Evolutionary conservation across 2,329 filamentous ascomycete genomes (phyloP), one percentile per base, ranked within the genome.

Genomic region (Cercospora zeina): DNA sequence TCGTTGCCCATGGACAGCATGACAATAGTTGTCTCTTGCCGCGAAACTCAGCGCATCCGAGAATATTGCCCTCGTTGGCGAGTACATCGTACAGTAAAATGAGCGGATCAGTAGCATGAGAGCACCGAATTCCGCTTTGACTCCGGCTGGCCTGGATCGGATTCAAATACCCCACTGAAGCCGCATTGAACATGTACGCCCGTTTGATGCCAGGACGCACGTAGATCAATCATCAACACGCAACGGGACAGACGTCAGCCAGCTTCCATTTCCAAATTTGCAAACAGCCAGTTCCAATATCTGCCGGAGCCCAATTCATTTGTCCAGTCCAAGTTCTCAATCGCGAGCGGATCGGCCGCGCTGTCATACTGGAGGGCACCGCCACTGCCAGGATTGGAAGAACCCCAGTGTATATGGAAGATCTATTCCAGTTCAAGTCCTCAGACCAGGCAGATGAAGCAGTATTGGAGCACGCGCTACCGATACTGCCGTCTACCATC

Each of bases 221-320:
- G 36, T 14, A 37, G 33, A 34, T 27, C 24, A 3, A 27, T 27
- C 24, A 27, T 27, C 24, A 27, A 27, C 24, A 3, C 24, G n/a
- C n/a, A 36, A 27, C 13, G 27, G 14, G 34, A 7, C 19, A 21
- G 33, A 37, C 14, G 13, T 33, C 51, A 54, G 33, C n/a, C 19
- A 34, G 24, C 3, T 27, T 54, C 36, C 8, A 57, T 54, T 30
- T 58, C 58, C 55, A 65, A 36, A 45, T 65, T 61, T 14, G 61
- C 19, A 30, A 54, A 30, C n/a, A 63, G 42, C 63, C 61, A 65
- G 7, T 51, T 61, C 56, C 60, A 65, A 30, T 59, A 55, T 16
- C 31, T 14, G 9, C 45, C 61, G 9, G 42, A 1, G 10, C 1
- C 33, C 33, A 37, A 39, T 27, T 10, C 51, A 24, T 54, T 16